Conservation (phyloP, 345 rosid genomes). For the Zanthoxylum bungeanum region DNA sequence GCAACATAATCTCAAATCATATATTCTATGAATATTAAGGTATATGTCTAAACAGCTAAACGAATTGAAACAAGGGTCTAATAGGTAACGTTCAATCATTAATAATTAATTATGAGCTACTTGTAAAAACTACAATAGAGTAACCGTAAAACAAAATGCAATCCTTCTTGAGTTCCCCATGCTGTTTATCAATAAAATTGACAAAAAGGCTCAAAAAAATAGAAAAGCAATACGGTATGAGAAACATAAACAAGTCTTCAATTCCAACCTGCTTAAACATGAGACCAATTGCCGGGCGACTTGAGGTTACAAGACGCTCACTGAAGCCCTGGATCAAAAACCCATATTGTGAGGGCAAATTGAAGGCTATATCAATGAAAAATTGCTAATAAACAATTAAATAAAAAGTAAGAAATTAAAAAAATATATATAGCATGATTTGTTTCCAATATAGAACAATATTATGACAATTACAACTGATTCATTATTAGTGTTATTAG, state of each 20-base stretch:
- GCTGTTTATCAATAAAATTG: background rate
- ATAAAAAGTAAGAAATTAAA: background rate
- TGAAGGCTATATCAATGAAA: background rate
- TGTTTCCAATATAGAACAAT: too few relatives aligned
- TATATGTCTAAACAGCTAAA: background rate
- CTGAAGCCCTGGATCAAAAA: conserved; percentile 74
- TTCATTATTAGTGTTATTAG: background rate
- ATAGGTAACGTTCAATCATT: background rate
- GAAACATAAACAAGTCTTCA: conserved; percentile 5
- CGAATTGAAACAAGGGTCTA: background rate
- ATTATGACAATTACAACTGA: too few relatives aligned
- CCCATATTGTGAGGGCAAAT: conserved; percentile 8
- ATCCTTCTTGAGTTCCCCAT: background rate
- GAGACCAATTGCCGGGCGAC: conserved; percentile 83
- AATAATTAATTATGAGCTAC: background rate
- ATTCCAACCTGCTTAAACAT: conserved; percentile 91
- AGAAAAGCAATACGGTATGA: background rate
- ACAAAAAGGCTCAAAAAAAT: conserved; percentile 7
- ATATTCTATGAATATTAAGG: background rate
- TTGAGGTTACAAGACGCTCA: conserved; percentile 81
- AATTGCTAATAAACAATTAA: background rate
- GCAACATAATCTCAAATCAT: background rate
- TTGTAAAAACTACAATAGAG: background rate
- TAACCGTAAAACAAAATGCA: background rate
- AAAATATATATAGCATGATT: too few relatives aligned